Evolutionary conservation across 495 filamentous ascomycete species (phyloP).

Genomic region (Cenococcum geophilum): DNA sequence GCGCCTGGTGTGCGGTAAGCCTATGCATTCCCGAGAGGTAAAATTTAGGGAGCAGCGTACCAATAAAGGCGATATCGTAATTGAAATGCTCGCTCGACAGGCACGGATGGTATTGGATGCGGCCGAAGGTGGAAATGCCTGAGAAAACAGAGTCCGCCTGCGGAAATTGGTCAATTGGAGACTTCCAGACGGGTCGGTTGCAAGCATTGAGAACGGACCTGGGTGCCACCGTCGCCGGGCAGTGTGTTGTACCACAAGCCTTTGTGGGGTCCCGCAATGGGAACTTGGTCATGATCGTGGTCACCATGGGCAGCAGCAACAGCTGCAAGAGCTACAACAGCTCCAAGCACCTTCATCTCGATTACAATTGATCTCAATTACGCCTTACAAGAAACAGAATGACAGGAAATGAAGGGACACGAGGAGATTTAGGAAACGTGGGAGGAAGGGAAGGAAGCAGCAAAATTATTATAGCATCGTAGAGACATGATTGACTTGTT

Average conservation of each 20-base stretch:
- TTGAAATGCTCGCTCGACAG: constrained; percentile 53
- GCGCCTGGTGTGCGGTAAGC: constrained; percentile 40
- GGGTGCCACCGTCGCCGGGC: constrained; percentile 62
- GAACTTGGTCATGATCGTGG: constrained; percentile 47
- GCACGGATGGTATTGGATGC: constrained; percentile 72
- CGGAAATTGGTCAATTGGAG: constrained; percentile 4
- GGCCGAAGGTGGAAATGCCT: constrained; percentile 57
- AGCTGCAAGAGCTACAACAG: constrained; percentile 36
- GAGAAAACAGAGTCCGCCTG: constrained; percentile 58
- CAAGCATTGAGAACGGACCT: constrained; percentile 40
- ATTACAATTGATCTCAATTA: neutral
- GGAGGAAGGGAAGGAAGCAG: constrained; percentile 10
- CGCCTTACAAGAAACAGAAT: constrained; percentile 11
- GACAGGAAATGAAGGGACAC: constrained; percentile 9
- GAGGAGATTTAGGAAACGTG: neutral
- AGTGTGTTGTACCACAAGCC: constrained; percentile 59
- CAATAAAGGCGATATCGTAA: constrained; percentile 44
- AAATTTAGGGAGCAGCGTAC: constrained; percentile 8
- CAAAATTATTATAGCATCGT: constrained; percentile 9
- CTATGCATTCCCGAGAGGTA: neutral
- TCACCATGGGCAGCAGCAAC: constrained; percentile 45
- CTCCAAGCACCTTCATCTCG: constrained; percentile 27
- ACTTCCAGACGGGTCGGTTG: neutral
- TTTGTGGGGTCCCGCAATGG: constrained; percentile 53
- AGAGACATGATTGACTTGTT: constrained; percentile 15